Percentiles rank a stretch among this genome's conserved stretches.
phyloP scores from a whole-genome alignment of 345 rosid genomes.

The Cardiospermum halicacabum region DNA sequence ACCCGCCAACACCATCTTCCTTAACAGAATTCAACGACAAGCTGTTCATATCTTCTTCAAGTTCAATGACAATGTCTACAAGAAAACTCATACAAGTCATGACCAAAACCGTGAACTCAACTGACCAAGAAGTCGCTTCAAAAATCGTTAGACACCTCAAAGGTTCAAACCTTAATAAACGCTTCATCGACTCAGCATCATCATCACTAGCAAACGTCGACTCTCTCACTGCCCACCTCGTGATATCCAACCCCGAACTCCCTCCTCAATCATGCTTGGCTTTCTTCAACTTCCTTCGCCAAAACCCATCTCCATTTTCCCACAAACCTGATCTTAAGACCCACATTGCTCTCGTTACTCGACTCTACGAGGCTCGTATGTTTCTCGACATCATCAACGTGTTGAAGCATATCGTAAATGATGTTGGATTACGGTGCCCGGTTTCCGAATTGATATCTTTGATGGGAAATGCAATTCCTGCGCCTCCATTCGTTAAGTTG shows the following conservation, averaged over 20 bases:
- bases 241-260: slow-evolving; percentile 48
- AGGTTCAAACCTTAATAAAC: slow-evolving; percentile 28
- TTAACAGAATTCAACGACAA: background rate
- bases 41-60: background rate
- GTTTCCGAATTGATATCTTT: slow-evolving; percentile 33
- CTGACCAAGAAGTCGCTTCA: slow-evolving; percentile 23
- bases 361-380: slow-evolving; percentile 41
- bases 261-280: slow-evolving; percentile 44
- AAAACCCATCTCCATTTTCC: slow-evolving; percentile 24
- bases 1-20: background rate
- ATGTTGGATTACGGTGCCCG: slow-evolving; percentile 31
- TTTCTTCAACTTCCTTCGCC: slow-evolving; percentile 50
- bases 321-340: slow-evolving; percentile 47
- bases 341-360: slow-evolving; percentile 35
- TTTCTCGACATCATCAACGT: slow-evolving; percentile 47
- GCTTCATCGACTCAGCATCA: slow-evolving; percentile 32
- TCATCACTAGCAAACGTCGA: slow-evolving; percentile 43
- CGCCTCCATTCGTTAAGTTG: slow-evolving; percentile 36
- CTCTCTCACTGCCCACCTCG: slow-evolving; percentile 37
- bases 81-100: slow-evolving; percentile 23
- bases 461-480: slow-evolving; percentile 21
- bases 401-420: slow-evolving; percentile 33
- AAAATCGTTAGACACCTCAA: slow-evolving; percentile 23
- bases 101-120: slow-evolving; percentile 19
- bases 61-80: slow-evolving; percentile 23